These are phyloP conservation scores for Rhizopus sp. DNA, from an alignment of 371 early-diverging fungal species.

Conservation along the genomic window DNA sequence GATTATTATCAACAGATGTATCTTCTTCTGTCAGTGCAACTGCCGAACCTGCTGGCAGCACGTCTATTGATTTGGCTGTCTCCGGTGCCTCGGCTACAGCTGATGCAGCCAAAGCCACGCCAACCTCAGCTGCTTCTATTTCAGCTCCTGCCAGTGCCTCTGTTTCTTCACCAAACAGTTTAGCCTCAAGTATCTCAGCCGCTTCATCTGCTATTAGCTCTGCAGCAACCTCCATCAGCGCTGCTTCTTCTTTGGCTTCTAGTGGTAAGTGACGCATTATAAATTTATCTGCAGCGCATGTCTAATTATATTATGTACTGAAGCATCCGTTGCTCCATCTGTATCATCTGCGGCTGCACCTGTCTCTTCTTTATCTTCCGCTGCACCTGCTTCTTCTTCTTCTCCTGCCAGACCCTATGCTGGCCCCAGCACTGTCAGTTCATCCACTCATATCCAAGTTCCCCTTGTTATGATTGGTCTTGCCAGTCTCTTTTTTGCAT, in stretches of 20 bases:
- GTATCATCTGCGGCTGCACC: conserved; percentile 3
- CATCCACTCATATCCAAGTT: conserved; percentile 16
- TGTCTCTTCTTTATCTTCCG: conserved; percentile 4
- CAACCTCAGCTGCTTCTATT: neutral
- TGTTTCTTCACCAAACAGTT: conserved; percentile 4
- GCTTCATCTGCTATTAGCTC: conserved; percentile 7
- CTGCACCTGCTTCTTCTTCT: conserved; percentile 9
- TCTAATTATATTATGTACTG: neutral
- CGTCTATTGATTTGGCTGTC: conserved; percentile 2
- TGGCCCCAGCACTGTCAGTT: conserved; percentile 23
- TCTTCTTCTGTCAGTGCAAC: neutral
- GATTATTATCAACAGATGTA: neutral
- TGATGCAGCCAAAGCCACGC: neutral
- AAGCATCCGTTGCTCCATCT: conserved; percentile 3
- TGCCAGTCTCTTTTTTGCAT: conserved; percentile 15
- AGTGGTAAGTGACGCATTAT: conserved; percentile 10
- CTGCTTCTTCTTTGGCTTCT: conserved; percentile 13
- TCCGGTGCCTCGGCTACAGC: conserved; percentile 7
- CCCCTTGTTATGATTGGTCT: conserved; percentile 15
- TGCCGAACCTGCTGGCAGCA: conserved; percentile 1
- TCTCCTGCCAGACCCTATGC: conserved; percentile 27
- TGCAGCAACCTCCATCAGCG: neutral
- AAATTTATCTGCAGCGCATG: too few species aligned
- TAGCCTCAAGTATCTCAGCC: conserved; percentile 6
- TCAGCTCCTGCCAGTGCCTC: neutral